phyloP scores from a whole-genome alignment of 2,329 filamentous ascomycete genomes.

The Sporothrix variecibatus region DNA sequence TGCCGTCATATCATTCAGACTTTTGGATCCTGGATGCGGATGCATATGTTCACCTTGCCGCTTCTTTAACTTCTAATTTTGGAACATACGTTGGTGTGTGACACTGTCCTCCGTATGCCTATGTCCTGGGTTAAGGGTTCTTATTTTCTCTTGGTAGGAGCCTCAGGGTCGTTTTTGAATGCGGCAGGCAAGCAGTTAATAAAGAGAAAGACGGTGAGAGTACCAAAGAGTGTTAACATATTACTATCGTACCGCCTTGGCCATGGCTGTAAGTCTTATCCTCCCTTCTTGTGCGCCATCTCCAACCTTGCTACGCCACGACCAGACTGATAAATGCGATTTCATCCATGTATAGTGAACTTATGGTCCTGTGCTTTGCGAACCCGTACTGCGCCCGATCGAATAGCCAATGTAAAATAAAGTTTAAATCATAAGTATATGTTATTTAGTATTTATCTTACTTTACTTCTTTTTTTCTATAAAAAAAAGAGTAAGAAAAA shows the following conservation, averaged over 20 bases:
- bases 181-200: neutral
- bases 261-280: neutral
- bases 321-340: neutral
- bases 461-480: neutral
- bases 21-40: neutral
- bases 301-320: neutral
- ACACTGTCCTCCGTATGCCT: neutral
- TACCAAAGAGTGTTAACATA: neutral
- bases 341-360: no score
- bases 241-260: neutral
- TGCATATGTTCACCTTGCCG: neutral
- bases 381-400: no score
- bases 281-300: neutral
- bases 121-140: neutral
- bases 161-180: neutral
- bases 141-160: neutral
- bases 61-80: constrained; percentile 9
- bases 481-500: neutral
- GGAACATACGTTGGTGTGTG: neutral
- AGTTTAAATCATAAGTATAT: neutral
- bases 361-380: no score
- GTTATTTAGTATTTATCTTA: neutral
- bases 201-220: neutral
- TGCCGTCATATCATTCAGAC: neutral
- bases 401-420: no score